phyloP scores from a whole-genome alignment of 768 basidiomycete species.

The Neoboletus brunneissimus region DNA sequence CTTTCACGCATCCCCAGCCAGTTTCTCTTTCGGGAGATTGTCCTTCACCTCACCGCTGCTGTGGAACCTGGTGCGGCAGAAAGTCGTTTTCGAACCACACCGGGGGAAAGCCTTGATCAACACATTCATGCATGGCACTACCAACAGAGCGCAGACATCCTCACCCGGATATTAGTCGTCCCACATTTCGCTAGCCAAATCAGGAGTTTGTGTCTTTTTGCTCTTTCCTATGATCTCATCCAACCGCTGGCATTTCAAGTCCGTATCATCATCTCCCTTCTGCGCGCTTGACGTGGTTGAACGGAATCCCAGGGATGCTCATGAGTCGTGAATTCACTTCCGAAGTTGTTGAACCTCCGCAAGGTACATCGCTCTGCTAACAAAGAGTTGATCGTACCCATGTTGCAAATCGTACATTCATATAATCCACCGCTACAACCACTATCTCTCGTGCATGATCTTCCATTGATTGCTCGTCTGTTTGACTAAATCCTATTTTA shows the following conservation, averaged over 20 bases:
- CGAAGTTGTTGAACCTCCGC: too few species aligned
- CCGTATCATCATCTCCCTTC: too few species aligned
- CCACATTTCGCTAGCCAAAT: slow-evolving; percentile 55
- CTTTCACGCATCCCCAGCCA: slow-evolving; percentile 69
- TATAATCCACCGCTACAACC: slow-evolving; percentile 52
- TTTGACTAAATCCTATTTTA: slow-evolving; percentile 1
- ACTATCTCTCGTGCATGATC: slow-evolving; percentile 52
- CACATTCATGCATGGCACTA: slow-evolving; percentile 48
- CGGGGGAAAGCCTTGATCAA: neutral
- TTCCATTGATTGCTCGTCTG: too few species aligned
- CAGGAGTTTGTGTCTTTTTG: slow-evolving; percentile 56
- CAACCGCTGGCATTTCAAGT: too few species aligned
- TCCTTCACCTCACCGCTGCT: slow-evolving; percentile 66
- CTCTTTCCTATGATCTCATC: too few species aligned
- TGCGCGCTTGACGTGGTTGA: too few species aligned
- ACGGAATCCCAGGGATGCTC: too few species aligned
- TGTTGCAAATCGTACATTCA: slow-evolving; percentile 52
- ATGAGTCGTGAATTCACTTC: too few species aligned
- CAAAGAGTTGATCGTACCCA: slow-evolving; percentile 48
- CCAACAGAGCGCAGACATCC: slow-evolving; percentile 67
- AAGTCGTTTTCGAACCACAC: slow-evolving; percentile 3
- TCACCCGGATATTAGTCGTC: slow-evolving; percentile 64
- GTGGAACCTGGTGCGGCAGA: slow-evolving; percentile 12
- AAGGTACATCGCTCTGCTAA: slow-evolving; percentile 61
- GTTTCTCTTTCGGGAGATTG: slow-evolving; percentile 59